Percentiles rank a stretch among this genome's conserved stretches.
Conservation (phyloP, 306 rosid species). For the Prosopis cineraria region DNA sequence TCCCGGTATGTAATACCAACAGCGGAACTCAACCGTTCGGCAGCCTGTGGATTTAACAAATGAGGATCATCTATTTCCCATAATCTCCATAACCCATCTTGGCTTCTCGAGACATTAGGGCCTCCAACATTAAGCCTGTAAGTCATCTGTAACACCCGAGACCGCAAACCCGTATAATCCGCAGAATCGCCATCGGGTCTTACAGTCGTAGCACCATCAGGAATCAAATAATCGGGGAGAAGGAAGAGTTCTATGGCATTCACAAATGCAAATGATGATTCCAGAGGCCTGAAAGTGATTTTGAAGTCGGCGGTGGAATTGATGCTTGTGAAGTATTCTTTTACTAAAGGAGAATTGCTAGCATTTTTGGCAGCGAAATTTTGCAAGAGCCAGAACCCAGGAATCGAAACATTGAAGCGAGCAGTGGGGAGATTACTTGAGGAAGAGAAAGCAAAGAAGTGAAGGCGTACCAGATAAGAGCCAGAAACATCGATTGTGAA, state of each 20-base stretch:
- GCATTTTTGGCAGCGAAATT: slow-evolving; percentile 31
- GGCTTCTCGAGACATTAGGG: neutral
- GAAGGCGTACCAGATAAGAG: slow-evolving; percentile 49
- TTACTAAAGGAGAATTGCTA: slow-evolving; percentile 14
- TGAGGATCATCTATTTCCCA: slow-evolving; percentile 28
- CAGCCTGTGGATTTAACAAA: neutral
- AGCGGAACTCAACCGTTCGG: accelerated
- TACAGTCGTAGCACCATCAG: neutral
- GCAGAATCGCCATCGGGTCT: neutral
- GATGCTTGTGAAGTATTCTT: slow-evolving; percentile 41
- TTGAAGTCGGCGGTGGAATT: neutral
- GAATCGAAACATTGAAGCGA: slow-evolving; percentile 42
- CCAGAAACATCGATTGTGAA: slow-evolving; percentile 22
- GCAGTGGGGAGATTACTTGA: slow-evolving; percentile 35
- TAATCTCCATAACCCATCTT: neutral
- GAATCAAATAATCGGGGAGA: slow-evolving; percentile 27
- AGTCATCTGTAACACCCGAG: slow-evolving; percentile 11
- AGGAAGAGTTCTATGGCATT: slow-evolving; percentile 61
- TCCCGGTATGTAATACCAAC: neutral
- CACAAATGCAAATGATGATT: slow-evolving; percentile 49
- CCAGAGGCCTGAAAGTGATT: slow-evolving; percentile 36
- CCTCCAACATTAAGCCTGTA: slow-evolving; percentile 38
- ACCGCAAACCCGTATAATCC: neutral
- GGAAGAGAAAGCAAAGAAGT: slow-evolving; percentile 46
- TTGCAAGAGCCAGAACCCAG: slow-evolving; percentile 34